A percentile compares a stretch with the other conserved stretches of the same genome.
phyloP scores from a whole-genome alignment of 352 stramenopile genomes.

The Pythium brassicae region DNA sequence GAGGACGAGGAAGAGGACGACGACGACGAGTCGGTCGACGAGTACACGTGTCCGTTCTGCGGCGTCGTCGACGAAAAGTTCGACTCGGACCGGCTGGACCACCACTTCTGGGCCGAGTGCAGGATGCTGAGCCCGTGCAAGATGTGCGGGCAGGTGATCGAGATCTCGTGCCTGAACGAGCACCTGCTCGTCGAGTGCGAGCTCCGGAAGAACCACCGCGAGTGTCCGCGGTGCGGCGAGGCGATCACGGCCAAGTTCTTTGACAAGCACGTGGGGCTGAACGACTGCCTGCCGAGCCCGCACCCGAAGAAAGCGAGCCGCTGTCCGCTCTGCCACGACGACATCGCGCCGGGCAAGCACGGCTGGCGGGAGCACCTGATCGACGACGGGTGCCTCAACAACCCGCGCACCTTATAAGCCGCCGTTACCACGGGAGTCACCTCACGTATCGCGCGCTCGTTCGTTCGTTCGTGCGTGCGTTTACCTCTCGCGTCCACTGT shows the following conservation, averaged over 20 bases:
- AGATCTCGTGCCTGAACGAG: conserved; percentile 88
- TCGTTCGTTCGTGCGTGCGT: not conserved
- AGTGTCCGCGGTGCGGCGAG: conserved; percentile 77
- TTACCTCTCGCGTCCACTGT: not conserved
- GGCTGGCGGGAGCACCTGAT: conserved; percentile 72
- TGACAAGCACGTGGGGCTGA: conserved; percentile 71
- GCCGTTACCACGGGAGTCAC: not conserved
- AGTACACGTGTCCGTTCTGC: conserved; percentile 92
- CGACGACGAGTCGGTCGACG: conserved; percentile 69
- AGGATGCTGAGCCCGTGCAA: conserved; percentile 90
- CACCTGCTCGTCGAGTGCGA: conserved; percentile 90
- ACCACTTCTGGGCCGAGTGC: conserved; percentile 92
- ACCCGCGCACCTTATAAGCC: conserved; percentile 40
- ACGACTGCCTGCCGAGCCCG: conserved; percentile 61
- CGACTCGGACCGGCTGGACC: conserved; percentile 85
- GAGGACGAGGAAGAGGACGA: conserved; percentile 40
- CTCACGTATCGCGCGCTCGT: not conserved
- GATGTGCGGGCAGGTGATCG: conserved; percentile 92
- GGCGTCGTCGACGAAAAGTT: conserved; percentile 83
- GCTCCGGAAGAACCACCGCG: conserved; percentile 73
- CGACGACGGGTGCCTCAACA: conserved; percentile 67
- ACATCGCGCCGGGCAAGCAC: conserved; percentile 57
- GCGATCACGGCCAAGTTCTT: conserved; percentile 83
- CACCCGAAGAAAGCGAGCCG: conserved; percentile 60
- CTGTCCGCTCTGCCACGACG: conserved; percentile 81